phyloP scores from a whole-genome alignment of 78 protist species.

The Parvularia atlantis region DNA sequence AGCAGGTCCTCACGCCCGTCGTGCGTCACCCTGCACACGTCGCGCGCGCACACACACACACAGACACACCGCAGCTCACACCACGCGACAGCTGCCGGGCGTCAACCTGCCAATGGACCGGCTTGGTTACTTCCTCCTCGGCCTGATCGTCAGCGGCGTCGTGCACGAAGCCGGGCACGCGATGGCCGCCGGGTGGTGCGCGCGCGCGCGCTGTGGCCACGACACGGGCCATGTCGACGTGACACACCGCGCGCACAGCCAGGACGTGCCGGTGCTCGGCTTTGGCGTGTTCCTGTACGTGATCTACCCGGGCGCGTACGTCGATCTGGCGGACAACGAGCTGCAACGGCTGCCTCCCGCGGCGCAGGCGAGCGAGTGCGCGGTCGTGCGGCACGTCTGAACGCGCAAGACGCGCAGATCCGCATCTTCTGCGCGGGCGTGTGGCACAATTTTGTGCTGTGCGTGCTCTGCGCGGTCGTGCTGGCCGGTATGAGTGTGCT shows the following conservation, averaged over 20 bases:
- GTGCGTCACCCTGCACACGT: background rate
- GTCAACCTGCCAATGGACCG: background rate
- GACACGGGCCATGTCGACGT: background rate
- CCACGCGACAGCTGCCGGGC: background rate
- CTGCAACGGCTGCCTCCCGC: too few relatives aligned
- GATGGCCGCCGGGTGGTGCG: background rate
- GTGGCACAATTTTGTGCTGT: background rate
- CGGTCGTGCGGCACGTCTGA: too few relatives aligned
- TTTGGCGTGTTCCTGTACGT: background rate
- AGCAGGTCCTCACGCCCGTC: background rate
- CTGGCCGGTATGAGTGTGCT: background rate
- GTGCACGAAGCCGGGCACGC: constrained; percentile 11
- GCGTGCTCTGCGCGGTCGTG: background rate
- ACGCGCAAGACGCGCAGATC: background rate
- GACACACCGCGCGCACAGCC: background rate
- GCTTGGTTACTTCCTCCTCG: background rate
- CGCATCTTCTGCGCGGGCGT: background rate
- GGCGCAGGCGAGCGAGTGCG: too few relatives aligned
- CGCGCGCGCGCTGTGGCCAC: background rate
- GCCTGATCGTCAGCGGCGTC: background rate
- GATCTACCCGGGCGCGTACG: constrained; percentile 3
- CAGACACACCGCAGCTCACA: too few relatives aligned
- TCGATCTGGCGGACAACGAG: background rate
- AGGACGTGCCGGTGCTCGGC: background rate
- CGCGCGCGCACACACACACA: too few relatives aligned